Percentiles rank a stretch among this genome's conserved stretches.
phyloP scores from a whole-genome alignment of 2,329 filamentous ascomycete species.

The Talaromyces islandicus region DNA sequence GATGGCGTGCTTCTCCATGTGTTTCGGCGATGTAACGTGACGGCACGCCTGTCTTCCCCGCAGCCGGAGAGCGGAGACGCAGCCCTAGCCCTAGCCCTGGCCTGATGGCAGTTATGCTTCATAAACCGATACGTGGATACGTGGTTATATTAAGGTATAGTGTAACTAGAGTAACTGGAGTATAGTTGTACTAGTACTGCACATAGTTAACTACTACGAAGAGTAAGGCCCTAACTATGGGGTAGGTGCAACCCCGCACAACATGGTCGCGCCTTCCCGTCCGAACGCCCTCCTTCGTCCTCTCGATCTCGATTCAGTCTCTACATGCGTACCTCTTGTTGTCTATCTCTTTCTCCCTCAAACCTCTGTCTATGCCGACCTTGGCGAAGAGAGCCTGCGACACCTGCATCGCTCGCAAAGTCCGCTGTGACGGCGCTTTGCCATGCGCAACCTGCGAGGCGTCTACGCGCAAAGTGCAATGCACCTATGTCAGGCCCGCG shows the following conservation, averaged over 20 bases:
- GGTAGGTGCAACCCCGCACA: background rate
- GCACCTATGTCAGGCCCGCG: constrained; percentile 22
- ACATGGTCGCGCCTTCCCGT: background rate
- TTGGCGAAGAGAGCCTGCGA: constrained; percentile 25
- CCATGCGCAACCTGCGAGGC: constrained; percentile 22
- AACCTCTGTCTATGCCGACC: constrained; percentile 5
- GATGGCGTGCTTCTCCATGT: background rate
- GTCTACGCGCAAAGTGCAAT: constrained; percentile 15
- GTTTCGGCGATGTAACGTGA: background rate
- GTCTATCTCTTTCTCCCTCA: background rate
- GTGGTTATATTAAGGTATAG: no score
- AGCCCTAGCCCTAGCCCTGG: background rate
- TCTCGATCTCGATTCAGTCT: background rate
- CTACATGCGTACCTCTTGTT: background rate
- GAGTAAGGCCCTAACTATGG: background rate
- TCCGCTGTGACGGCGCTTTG: constrained; percentile 23
- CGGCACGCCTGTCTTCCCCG: background rate
- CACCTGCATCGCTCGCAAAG: constrained; percentile 24
- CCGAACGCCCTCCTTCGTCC: background rate
- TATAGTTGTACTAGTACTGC: no score
- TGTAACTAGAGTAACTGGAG: no score
- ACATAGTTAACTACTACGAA: no score
- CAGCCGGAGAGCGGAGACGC: background rate
- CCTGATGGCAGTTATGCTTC: background rate
- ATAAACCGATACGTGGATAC: no score